Conservation (phyloP, 148 eudicot genomes). For the Agrostemma githago region DNA sequence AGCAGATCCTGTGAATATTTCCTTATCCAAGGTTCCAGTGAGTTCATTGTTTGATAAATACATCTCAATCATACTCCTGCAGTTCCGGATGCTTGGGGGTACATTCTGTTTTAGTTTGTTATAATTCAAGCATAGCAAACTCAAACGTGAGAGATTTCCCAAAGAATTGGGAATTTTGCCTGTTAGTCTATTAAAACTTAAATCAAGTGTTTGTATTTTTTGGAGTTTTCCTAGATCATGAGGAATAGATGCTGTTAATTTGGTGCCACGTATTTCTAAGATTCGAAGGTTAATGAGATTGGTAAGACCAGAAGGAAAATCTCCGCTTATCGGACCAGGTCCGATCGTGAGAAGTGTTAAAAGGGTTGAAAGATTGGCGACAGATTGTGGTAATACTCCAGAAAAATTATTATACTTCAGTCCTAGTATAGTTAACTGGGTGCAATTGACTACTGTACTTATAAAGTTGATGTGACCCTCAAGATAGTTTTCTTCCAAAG, state of each 20-base stretch:
- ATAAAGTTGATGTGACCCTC: constrained; percentile 26
- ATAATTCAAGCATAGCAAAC: background rate
- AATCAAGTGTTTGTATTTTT: background rate
- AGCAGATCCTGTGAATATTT: background rate
- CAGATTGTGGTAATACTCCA: constrained; percentile 16
- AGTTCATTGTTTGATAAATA: background rate
- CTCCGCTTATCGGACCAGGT: constrained; percentile 7
- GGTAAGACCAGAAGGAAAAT: constrained; percentile 15
- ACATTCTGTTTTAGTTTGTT: background rate
- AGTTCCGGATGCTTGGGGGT: background rate
- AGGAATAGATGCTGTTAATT: background rate
- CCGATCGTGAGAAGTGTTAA: background rate
- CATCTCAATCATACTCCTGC: background rate
- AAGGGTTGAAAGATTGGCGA: constrained; percentile 16
- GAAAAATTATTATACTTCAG: constrained; percentile 4
- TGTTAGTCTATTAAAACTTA: background rate
- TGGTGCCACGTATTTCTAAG: background rate
- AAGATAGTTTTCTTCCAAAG: constrained; percentile 14
- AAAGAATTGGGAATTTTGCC: background rate
- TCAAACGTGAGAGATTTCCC: background rate
- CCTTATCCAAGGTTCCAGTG: background rate
- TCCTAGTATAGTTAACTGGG: background rate
- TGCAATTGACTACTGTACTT: constrained; percentile 24
- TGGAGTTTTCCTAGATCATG: background rate
- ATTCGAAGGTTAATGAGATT: constrained; percentile 13